These are phyloP conservation scores for Oryza glumipatula DNA, from an alignment of 176 grass and related monocot genomes.

Conservation along the genomic window DNA sequence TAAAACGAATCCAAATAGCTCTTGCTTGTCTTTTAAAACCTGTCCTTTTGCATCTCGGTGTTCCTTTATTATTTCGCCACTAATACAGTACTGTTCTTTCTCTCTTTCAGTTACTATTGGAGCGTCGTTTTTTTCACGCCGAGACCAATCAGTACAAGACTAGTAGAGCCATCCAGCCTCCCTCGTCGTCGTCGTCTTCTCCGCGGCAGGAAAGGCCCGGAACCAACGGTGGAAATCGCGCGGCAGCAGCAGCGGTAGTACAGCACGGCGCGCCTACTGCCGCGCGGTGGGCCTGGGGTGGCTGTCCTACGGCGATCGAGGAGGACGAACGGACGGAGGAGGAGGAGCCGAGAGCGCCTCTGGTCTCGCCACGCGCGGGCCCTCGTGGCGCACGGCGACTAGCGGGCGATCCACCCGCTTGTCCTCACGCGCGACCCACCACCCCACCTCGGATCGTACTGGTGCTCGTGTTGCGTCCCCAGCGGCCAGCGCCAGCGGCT, in stretches of 20 bases:
- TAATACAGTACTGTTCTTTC: neutral
- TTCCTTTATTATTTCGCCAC: too few species aligned
- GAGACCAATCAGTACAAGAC: neutral
- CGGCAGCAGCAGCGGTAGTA: neutral
- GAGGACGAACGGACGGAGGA: neutral
- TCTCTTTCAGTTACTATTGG: neutral
- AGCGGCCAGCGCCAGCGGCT: too few species aligned
- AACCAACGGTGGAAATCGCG: conserved; percentile 39
- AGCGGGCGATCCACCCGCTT: conserved; percentile 1
- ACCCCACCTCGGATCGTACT: neutral
- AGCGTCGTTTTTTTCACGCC: neutral
- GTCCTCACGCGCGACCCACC: conserved; percentile 1
- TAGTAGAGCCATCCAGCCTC: too few species aligned
- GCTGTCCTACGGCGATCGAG: neutral
- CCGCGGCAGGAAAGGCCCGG: neutral
- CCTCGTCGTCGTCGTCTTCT: neutral
- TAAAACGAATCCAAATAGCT: neutral
- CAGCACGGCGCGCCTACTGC: neutral
- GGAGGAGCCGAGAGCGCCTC: too few species aligned
- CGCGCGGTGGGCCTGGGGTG: neutral
- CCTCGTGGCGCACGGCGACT: conserved; percentile 30
- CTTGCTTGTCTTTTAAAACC: neutral
- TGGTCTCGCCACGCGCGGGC: conserved; percentile 19
- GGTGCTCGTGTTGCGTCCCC: too few species aligned
- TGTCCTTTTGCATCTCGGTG: too few species aligned